These are phyloP conservation scores for Rhodotorula taiwanensis DNA, from an alignment of 768 basidiomycete species.

Conservation along the genomic window DNA sequence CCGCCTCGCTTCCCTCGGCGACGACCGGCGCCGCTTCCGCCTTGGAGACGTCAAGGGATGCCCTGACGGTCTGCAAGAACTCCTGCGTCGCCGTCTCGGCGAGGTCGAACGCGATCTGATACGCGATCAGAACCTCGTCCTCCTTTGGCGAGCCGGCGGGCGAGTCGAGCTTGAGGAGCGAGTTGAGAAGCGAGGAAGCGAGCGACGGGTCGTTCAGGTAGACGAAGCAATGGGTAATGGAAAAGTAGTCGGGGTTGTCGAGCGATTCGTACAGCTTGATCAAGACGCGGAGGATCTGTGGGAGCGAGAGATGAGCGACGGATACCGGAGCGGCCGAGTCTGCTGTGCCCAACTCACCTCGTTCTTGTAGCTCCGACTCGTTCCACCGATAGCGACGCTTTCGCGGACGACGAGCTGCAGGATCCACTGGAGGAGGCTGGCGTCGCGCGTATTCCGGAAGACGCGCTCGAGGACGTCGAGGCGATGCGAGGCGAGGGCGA, in stretches of 20 bases:
- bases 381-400: constrained; percentile 62
- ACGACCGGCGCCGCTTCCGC: constrained; percentile 4
- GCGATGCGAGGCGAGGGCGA: constrained; percentile 84
- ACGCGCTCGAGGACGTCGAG: constrained; percentile 77
- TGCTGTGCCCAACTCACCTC: too few species aligned
- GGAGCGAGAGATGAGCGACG: too few species aligned
- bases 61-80: constrained; percentile 65
- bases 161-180: constrained; percentile 63
- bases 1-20: constrained; percentile 46
- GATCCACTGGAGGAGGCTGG: constrained; percentile 74
- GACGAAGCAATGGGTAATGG: constrained; percentile 80
- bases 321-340: too few species aligned
- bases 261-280: constrained; percentile 75
- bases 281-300: constrained; percentile 48
- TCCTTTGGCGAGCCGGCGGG: constrained; percentile 49
- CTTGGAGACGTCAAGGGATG: constrained; percentile 7
- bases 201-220: constrained; percentile 75
- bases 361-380: constrained; percentile 42
- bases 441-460: constrained; percentile 66
- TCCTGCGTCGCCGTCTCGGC: constrained; percentile 90
- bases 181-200: constrained; percentile 64
- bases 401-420: constrained; percentile 88
- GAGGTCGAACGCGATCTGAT: constrained; percentile 92
- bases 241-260: constrained; percentile 63
- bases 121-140: constrained; percentile 64